Base-by-base conservation (phyloP, 805 yeast genomes). In the fission yeast (Schizosaccharomyces pombe) region DNA sequence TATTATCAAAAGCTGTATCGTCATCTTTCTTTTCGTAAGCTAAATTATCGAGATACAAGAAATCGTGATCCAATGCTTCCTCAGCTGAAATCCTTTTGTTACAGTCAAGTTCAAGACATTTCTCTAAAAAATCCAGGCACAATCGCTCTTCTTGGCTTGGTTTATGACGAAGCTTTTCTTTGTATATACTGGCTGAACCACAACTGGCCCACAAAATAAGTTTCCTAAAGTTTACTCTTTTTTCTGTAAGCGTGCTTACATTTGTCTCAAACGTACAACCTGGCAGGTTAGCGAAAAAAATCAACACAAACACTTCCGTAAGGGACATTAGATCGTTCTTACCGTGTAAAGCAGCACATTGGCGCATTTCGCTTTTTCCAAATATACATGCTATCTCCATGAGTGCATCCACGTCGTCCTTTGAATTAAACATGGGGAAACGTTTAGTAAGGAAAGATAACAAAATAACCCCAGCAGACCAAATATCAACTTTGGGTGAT, bases 381-480 rank as follows among this genome's bases (percentile, higher is more conserved):
- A 84, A 87, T 1, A 91, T 72, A 1, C 80, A 70, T 0, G 94
- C 78, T 34, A 89, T 70, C 64, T 91, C 98, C 33, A 87, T 74
- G 53, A 89, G 65, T 0, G 97, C 95, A 61, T 91, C 97, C 2
- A 79, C 78, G 64, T 91, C 98, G 66, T 89, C 97, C 4, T 84
- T 79, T 1, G 96, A 86, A 63, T 85, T 85, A 70, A 91, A 91
- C 62, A 91, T 81, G 4, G 98, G 97, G 65, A 87, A 89, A 61
- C 94, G 72, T 60, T 91, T 71, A 1, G 84, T 66, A 28, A 91
- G 64, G 57, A 89, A 70, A 32, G 95, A 82, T 60, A 89, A 69
- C 32, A 89, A 73, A 57, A 87, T 82, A 11, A 86, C 85, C 1
- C 95, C 96, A 0, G 85, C 93, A 0, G 94, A 80, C 96, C 96